Base-by-base conservation (phyloP, 495 filamentous ascomycete species). In the Hypoxylon crocopeplum region DNA sequence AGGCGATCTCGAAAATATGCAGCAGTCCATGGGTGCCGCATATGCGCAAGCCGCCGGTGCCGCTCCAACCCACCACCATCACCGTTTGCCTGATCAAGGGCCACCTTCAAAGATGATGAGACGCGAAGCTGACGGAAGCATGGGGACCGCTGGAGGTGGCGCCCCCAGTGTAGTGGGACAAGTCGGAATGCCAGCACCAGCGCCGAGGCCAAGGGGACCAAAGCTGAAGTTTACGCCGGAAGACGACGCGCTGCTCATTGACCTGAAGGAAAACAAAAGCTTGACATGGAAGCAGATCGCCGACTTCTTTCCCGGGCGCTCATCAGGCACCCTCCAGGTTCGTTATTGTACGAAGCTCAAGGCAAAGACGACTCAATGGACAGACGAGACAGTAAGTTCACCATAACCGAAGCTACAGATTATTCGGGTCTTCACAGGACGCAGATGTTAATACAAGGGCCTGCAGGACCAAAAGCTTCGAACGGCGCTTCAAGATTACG, bases 221-320 rank as follows among this genome's bases (percentile, higher is more conserved):
- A 95, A 95, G 72, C 75, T 93, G 53, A 95, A 93, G 64, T 96
- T 96, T 65, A 95, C 91, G 1, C 85, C 89, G 34, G 91, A 93
- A 72, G 92, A 96, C 67, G 92, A 97, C 72, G 82, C 84, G 42
- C 75, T 93, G 42, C 75, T 97, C 32, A 84, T 96, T 15, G 90
- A 93, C 54, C 76, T 97, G 46, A 97, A 97, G 72, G 92, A 97
- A 74, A 90, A 92, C 56, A 93, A 92, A 70, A 88, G 88, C 62
- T 80, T 97, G 63, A 92, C 92, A 7, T 97, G 92, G 92, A 95
- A 94, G 69, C 92, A 97, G 79, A 96, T 97, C 62, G 88, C 90
- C 48, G 91, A 95, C 66, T 96, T 93, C 74, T 96, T 97, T 64
- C 92, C 92, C 6, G 92, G 92, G 8, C 79, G 92, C 41, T 91